Evolutionary conservation across 306 rosid genomes (phyloP).

Genomic region (Ceratonia siliqua): DNA sequence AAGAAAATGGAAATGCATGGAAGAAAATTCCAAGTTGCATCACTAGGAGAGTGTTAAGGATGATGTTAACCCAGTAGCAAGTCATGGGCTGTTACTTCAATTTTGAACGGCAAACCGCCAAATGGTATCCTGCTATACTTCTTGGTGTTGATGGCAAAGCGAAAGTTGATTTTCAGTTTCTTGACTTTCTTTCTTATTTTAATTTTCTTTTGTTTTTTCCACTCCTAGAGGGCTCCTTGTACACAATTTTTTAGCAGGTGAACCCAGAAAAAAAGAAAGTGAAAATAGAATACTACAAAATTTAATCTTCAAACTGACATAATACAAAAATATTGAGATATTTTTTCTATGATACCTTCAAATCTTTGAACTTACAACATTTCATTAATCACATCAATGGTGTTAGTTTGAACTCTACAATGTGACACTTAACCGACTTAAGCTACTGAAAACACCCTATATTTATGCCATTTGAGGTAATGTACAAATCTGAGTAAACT

Average conservation of each 20-base stretch:
- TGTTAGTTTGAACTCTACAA: not conserved
- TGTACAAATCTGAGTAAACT: not conserved
- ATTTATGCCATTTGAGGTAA: not conserved
- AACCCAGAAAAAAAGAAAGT: not conserved
- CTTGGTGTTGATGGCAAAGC: not conserved
- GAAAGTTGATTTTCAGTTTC: constrained; percentile 6
- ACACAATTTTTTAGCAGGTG: not conserved
- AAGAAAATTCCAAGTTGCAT: not conserved
- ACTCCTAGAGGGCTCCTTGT: not conserved
- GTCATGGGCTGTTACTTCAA: not conserved
- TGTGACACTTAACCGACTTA: not conserved
- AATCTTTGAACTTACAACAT: not conserved
- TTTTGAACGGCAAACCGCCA: constrained; percentile 2
- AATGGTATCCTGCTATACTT: not conserved
- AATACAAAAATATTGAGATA: not conserved
- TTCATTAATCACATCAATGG: not conserved
- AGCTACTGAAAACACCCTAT: not conserved
- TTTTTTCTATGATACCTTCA: not conserved
- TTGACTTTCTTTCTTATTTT: not conserved
- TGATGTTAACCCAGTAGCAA: not conserved
- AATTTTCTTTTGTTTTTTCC: constrained; percentile 1
- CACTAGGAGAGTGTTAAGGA: not conserved
- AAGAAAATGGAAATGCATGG: constrained; percentile 17
- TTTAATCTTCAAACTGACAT: not conserved
- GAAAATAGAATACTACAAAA: not conserved